Base-by-base conservation (phyloP, 2,329 filamentous ascomycete species). In the Scytalidium sp. region DNA sequence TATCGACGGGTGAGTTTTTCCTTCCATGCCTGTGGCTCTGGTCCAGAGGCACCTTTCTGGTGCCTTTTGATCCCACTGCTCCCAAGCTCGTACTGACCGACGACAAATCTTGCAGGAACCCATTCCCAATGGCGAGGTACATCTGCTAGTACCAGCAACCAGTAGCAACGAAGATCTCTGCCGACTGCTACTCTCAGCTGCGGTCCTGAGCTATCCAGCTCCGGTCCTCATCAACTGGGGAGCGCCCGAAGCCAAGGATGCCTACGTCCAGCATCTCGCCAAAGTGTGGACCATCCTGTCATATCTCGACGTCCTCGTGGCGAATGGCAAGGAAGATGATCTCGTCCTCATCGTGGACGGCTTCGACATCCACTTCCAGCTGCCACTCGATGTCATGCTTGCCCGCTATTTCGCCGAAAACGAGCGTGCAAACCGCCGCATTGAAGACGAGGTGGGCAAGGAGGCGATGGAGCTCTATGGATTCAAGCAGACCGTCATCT, bases 331-430 rank as follows among this genome's bases (percentile, higher is more conserved):
- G 3, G 65, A 83, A 50, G 71, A 80, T 19, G 85, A 88, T 61
- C 65, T 89, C 22, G 75, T 86, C 7, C 66, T 87, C 50, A 72
- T 87, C 43, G 73, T 84, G 5, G 84, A 88, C 61, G 82, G 79
- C 1, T 76, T 81, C 61, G 81, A 87, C 51, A 73, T 82, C 1
- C 81, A 83, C 68, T 81, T 87, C 51, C 85, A 88, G 62, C 69
- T 88, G 2, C 82, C 83, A 0, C 76, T 81, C 2, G 78, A 84
- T 40, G 72, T 87, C 19, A 67, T 88, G 55, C 75, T 88, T 21
- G 69, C 77, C 55, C 75, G 84, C 41, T 88, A 87, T 63, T 79
- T 83, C 55, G 67, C 72, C 13, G 67, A 81, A 15, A 62, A 79
- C 17, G 67, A 71, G n/a, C 71, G 73, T 45, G 78, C 76, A 22